A percentile compares a stretch with the other conserved stretches of the same genome.
phyloP scores from a whole-genome alignment of 2,329 filamentous ascomycete species.

The Leptosphaerulina australis region DNA sequence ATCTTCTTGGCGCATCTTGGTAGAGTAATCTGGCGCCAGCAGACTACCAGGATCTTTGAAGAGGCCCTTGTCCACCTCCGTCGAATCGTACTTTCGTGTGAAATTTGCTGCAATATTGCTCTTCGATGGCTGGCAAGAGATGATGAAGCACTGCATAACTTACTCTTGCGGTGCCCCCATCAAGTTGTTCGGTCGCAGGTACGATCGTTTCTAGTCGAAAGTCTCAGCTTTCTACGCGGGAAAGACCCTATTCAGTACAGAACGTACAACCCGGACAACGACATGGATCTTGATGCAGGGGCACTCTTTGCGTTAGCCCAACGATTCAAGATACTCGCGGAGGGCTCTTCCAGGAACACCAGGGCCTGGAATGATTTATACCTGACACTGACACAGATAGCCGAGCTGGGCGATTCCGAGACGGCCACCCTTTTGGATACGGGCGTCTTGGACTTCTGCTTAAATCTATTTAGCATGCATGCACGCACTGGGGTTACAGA shows the following conservation, averaged over 20 bases:
- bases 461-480: constrained; percentile 41
- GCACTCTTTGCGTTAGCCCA: constrained; percentile 26
- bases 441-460: constrained; percentile 37
- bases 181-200: constrained; percentile 38
- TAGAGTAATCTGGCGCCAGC: constrained; percentile 74
- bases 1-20: constrained; percentile 71
- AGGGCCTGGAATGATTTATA: constrained; percentile 49
- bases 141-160: constrained; percentile 64
- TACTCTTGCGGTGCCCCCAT: constrained; percentile 56
- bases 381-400: constrained; percentile 37
- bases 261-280: constrained; percentile 31
- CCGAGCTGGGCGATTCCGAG: constrained; percentile 38
- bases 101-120: constrained; percentile 62
- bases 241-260: constrained; percentile 39
- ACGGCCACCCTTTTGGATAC: constrained; percentile 35
- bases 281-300: constrained; percentile 28
- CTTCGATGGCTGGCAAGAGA: constrained; percentile 66
- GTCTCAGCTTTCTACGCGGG: constrained; percentile 40
- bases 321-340: constrained; percentile 29
- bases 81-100: constrained; percentile 58
- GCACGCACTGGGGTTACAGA: constrained; percentile 22
- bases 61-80: constrained; percentile 60
- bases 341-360: constrained; percentile 28
- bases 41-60: constrained; percentile 69
- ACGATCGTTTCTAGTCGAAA: constrained; percentile 39